Evolutionary conservation across 345 rosid species (phyloP).

Genomic region (Hibiscus syriacus): DNA sequence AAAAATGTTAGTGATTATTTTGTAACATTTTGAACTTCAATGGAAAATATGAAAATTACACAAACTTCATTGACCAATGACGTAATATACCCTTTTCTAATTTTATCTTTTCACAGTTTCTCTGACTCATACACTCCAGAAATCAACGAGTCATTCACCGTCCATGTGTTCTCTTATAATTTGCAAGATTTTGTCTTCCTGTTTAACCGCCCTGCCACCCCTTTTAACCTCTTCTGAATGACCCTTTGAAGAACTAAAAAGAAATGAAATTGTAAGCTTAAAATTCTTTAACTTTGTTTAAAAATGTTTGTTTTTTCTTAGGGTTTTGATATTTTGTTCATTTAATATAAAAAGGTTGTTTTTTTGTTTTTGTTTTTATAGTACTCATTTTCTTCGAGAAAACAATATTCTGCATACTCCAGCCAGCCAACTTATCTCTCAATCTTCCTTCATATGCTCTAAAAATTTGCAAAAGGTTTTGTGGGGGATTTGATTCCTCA

Average conservation of each 20-base stretch:
- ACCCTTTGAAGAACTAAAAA: background rate
- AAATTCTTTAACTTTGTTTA: background rate
- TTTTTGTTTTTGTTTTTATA: too few relatives aligned
- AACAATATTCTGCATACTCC: conserved; percentile 28
- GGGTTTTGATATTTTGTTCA: background rate
- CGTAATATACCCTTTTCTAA: too few relatives aligned
- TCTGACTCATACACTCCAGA: background rate
- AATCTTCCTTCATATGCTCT: too few relatives aligned
- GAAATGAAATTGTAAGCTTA: background rate
- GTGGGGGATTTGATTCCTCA: too few relatives aligned
- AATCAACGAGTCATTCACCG: background rate
- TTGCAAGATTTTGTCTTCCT: conserved; percentile 2
- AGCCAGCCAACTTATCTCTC: conserved; percentile 33
- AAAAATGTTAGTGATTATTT: too few relatives aligned
- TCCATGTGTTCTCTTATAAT: background rate
- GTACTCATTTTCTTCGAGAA: conserved; percentile 12
- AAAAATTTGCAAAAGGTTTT: too few relatives aligned
- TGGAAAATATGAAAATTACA: too few relatives aligned
- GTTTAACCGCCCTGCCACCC: background rate
- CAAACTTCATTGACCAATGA: too few relatives aligned
- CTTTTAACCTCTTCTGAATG: too few relatives aligned
- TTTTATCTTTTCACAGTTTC: background rate
- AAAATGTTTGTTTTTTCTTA: background rate
- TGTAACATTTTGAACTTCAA: too few relatives aligned
- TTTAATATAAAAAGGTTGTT: background rate